Conservation (phyloP, 306 rosid species). For the Corylus heterophylla region DNA sequence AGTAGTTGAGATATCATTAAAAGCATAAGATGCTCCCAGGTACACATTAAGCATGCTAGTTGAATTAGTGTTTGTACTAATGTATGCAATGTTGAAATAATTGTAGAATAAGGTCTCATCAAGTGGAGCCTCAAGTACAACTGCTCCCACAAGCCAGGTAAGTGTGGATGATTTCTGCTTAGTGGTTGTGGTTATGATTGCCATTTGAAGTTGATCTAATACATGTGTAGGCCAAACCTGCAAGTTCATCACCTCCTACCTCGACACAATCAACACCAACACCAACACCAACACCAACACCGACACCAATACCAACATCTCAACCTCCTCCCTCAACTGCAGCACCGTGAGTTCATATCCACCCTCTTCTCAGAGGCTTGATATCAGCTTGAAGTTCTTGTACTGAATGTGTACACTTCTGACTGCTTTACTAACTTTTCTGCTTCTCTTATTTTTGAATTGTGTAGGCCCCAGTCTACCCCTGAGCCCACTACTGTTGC, state of each 20-base stretch:
- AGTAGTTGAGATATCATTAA: too few relatives aligned
- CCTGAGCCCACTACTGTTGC: conserved; percentile 40
- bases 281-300: conserved; percentile 34
- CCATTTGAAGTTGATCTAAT: conserved; percentile 15
- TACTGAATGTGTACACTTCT: too few relatives aligned
- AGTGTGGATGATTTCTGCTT: neutral
- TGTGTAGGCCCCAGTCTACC: conserved; percentile 44
- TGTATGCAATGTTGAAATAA: conserved; percentile 2
- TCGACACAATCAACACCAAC: conserved; percentile 27
- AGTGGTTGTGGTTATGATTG: neutral
- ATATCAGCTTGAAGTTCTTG: neutral
- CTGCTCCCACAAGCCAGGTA: conserved; percentile 43
- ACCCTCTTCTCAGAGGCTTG: neutral
- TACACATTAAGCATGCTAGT: neutral
- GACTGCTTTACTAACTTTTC: neutral
- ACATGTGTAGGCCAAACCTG: conserved; percentile 36
- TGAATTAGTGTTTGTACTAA: conserved; percentile 3
- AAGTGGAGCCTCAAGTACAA: conserved; percentile 34
- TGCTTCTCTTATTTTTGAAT: conserved; percentile 20
- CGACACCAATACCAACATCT: conserved; percentile 32
- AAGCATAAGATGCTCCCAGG: too few relatives aligned
- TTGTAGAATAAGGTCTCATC: conserved; percentile 38
- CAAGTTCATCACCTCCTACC: conserved; percentile 36
- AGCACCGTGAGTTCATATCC: conserved; percentile 44
- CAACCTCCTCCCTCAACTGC: conserved; percentile 42